phyloP scores from a whole-genome alignment of 2,329 filamentous ascomycete species.

The Polytolypa hystricis region DNA sequence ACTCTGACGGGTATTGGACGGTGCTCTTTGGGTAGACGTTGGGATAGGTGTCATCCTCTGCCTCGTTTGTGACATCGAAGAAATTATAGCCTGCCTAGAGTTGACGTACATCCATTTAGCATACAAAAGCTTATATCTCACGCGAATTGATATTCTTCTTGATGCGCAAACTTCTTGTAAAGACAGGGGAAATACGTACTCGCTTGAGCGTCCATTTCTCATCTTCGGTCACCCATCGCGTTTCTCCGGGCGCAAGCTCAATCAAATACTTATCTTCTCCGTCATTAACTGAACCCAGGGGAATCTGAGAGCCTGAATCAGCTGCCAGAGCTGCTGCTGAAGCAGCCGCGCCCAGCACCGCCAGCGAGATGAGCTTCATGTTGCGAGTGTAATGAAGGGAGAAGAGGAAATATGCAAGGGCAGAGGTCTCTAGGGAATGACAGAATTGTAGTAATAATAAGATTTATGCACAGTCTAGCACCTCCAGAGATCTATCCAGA shows the following conservation, averaged over 20 bases:
- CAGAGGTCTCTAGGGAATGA: no score
- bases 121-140: not conserved
- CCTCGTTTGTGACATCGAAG: slow-evolving; percentile 77
- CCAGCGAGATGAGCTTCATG: slow-evolving; percentile 29
- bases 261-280: slow-evolving; percentile 57
- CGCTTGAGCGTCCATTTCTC: slow-evolving; percentile 87
- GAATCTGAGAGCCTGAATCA: slow-evolving; percentile 22
- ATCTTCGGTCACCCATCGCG: slow-evolving; percentile 79
- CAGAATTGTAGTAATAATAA: no score
- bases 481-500: not conserved
- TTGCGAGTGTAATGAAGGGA: no score
- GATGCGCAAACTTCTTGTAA: not conserved
- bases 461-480: no score
- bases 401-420: no score
- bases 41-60: slow-evolving; percentile 51
- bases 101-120: no score
- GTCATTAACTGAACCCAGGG: slow-evolving; percentile 16
- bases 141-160: not conserved
- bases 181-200: slow-evolving; percentile 41
- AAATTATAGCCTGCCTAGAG: slow-evolving; percentile 69
- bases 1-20: slow-evolving; percentile 56
- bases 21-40: slow-evolving; percentile 24
- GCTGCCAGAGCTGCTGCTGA: slow-evolving; percentile 22
- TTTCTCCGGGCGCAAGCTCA: slow-evolving; percentile 74
- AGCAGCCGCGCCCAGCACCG: slow-evolving; percentile 25